These are phyloP conservation scores for Raddia guianensis DNA, from an alignment of 176 grass and related monocot species.

Conservation along the genomic window DNA sequence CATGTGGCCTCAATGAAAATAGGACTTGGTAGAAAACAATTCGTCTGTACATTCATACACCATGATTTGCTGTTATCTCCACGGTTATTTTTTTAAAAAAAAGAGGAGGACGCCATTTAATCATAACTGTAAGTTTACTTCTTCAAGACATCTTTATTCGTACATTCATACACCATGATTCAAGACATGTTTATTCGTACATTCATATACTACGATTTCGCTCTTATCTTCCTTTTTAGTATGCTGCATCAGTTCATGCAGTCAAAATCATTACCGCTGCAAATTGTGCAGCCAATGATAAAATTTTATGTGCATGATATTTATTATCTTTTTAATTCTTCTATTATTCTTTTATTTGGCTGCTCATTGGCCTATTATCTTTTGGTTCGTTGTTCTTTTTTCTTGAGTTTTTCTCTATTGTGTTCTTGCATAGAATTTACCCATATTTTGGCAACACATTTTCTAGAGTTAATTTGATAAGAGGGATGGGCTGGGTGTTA, in stretches of 20 bases:
- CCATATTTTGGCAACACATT: constrained; percentile 13
- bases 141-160: neutral
- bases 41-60: neutral
- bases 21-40: neutral
- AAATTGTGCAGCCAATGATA: too few relatives aligned
- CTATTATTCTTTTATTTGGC: too few relatives aligned
- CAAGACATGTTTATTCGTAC: too few relatives aligned
- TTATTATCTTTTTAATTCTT: too few relatives aligned
- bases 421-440: constrained; percentile 30
- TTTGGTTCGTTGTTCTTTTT: constrained; percentile 45
- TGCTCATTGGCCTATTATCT: too few relatives aligned
- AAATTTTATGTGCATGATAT: too few relatives aligned
- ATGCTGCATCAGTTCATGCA: too few relatives aligned
- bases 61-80: neutral
- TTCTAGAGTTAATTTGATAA: constrained; percentile 15
- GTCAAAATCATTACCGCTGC: too few relatives aligned
- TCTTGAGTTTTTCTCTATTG: constrained; percentile 30
- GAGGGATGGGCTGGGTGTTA: neutral
- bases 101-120: neutral
- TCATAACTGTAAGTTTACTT: neutral
- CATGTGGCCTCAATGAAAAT: neutral
- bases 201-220: too few relatives aligned
- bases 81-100: neutral
- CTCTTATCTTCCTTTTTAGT: too few relatives aligned
- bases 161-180: too few relatives aligned